A percentile compares a stretch with the other conserved stretches of the same genome.
Evolutionary conservation across 371 early-diverging fungal species (phyloP).

Genomic region (Mortierella sp.): DNA sequence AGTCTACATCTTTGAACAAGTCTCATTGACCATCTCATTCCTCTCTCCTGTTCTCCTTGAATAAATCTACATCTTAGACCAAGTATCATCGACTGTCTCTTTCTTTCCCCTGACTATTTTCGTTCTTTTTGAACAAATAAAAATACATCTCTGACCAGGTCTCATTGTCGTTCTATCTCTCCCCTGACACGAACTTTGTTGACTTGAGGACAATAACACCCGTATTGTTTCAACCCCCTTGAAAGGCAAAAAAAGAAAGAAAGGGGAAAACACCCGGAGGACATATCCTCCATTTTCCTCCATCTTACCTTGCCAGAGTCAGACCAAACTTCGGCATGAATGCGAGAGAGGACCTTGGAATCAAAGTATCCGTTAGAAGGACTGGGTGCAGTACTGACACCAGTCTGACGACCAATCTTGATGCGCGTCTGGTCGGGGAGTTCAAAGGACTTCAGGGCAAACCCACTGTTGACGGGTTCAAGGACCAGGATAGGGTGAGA

Average conservation of each 20-base stretch:
- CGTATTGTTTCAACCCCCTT: neutral
- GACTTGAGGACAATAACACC: neutral
- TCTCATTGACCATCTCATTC: neutral
- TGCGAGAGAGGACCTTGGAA: constrained; percentile 86
- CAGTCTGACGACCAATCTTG: constrained; percentile 85
- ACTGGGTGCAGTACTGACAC: constrained; percentile 73
- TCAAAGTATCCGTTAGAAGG: constrained; percentile 88
- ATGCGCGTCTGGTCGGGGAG: constrained; percentile 66
- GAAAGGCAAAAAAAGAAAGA: neutral
- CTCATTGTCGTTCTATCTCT: neutral
- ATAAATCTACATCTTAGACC: no score
- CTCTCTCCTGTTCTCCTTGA: no score
- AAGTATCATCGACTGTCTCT: neutral
- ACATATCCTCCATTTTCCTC: neutral
- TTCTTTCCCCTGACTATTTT: neutral
- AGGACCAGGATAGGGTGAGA: constrained; percentile 63
- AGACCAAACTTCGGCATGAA: constrained; percentile 88
- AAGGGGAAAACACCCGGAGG: neutral
- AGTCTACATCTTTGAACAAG: no score
- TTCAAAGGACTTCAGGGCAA: constrained; percentile 76
- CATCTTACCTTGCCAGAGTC: constrained; percentile 74
- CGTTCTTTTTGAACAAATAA: neutral
- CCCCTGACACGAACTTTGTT: neutral
- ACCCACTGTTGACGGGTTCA: constrained; percentile 71
- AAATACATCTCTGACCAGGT: neutral